phyloP scores from a whole-genome alignment of 2,329 filamentous ascomycete genomes.

The Ophiobolus disseminans region DNA sequence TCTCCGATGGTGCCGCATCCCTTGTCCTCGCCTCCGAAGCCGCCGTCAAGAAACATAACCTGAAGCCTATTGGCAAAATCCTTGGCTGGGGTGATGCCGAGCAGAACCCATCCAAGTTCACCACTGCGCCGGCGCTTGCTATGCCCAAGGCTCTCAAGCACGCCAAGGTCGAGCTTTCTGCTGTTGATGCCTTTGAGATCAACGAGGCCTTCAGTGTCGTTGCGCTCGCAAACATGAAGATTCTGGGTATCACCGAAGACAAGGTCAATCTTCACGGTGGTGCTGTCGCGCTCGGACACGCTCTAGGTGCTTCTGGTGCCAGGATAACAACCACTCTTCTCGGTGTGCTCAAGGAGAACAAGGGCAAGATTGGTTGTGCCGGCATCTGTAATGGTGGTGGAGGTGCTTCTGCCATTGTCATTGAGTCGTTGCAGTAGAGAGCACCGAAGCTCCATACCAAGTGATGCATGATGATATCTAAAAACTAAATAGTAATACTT shows the following conservation, averaged over 20 bases:
- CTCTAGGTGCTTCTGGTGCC: conserved; percentile 90
- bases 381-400: conserved; percentile 99
- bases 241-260: conserved; percentile 77
- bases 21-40: conserved; percentile 93
- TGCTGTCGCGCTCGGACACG: conserved; percentile 94
- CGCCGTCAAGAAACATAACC: conserved; percentile 87
- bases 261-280: conserved; percentile 97
- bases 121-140: conserved; percentile 87
- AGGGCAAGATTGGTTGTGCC: conserved; percentile 89
- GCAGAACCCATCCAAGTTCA: conserved; percentile 92
- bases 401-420: conserved; percentile 89
- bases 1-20: conserved; percentile 93
- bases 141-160: conserved; percentile 98
- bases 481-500: conserved; percentile 3
- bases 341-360: conserved; percentile 86
- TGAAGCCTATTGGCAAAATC: conserved; percentile 95
- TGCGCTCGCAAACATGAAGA: conserved; percentile 93
- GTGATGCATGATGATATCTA: conserved; percentile 9
- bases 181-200: conserved; percentile 95
- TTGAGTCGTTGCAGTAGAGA: conserved; percentile 66
- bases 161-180: conserved; percentile 77
- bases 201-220: conserved; percentile 99
- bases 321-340: conserved; percentile 91
- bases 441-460: neutral
- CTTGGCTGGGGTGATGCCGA: conserved; percentile 96